Conservation (phyloP, 2,329 filamentous ascomycete species). For the Sclerotinia spermophila region DNA sequence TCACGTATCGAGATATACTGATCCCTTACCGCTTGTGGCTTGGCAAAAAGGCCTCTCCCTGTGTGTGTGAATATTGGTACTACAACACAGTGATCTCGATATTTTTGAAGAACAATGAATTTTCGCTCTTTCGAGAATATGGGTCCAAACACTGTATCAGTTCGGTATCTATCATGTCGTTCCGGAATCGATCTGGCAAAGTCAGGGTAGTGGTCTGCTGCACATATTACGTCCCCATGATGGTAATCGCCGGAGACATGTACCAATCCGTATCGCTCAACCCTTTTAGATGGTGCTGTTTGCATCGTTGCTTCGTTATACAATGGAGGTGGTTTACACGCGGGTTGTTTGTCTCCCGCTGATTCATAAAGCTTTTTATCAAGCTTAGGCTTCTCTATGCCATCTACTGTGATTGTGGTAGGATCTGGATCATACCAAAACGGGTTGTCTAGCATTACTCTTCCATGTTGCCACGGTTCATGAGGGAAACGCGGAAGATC, state of each 20-base stretch:
- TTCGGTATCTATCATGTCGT: not conserved
- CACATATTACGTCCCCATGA: not conserved
- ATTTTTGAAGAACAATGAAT: not conserved
- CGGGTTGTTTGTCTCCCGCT: not conserved
- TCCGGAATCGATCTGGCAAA: not conserved
- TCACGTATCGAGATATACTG: not conserved
- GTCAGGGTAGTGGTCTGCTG: not conserved
- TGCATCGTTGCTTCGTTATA: not conserved
- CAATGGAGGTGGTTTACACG: not conserved
- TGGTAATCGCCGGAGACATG: not conserved
- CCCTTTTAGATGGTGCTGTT: not conserved
- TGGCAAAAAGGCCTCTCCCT: not conserved
- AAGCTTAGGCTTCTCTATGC: not conserved
- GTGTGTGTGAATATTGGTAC: slow-evolving; percentile 4
- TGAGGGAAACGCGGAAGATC: not conserved
- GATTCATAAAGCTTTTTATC: not conserved
- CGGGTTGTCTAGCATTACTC: not conserved
- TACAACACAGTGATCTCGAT: not conserved
- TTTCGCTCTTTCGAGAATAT: not conserved
- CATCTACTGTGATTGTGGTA: not conserved
- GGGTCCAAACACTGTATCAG: not conserved
- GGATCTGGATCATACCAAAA: not conserved
- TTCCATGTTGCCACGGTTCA: not conserved
- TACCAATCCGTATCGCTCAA: not conserved
- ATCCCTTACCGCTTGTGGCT: not conserved